These are phyloP conservation scores for Piper longum DNA, from an alignment of 164 flowering plant species.

Conservation along the genomic window DNA sequence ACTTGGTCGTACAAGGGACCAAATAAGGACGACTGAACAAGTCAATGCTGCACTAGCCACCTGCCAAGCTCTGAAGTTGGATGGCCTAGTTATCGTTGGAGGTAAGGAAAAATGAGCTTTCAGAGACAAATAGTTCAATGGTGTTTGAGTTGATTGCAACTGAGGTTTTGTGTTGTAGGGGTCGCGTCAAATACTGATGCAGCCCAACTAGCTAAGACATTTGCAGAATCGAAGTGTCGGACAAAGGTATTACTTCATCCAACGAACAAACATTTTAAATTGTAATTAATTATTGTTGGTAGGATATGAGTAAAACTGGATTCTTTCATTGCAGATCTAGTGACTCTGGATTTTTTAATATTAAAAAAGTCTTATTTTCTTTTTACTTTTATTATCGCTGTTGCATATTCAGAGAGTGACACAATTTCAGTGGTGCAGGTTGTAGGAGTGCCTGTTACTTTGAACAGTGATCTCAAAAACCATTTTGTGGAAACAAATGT, in stretches of 20 bases:
- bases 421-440: constrained; percentile 33
- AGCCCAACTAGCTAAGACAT: constrained; percentile 13
- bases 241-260: constrained; percentile 6
- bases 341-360: neutral
- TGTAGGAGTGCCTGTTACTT: constrained; percentile 89
- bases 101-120: constrained; percentile 2
- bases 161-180: constrained; percentile 2
- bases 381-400: neutral
- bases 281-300: neutral
- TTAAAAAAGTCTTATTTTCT: neutral
- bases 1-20: constrained; percentile 19
- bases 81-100: no score
- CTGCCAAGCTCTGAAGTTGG: no score
- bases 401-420: neutral
- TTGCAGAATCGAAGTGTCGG: constrained; percentile 7
- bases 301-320: no score
- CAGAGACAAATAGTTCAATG: constrained; percentile 10
- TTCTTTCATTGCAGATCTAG: no score
- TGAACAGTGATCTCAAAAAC: constrained; percentile 89
- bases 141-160: constrained; percentile 1
- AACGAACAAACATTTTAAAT: neutral
- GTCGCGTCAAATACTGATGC: constrained; percentile 12
- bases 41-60: constrained; percentile 4
- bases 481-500: constrained; percentile 92
- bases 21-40: constrained; percentile 12